These are phyloP conservation scores for Rhizopus delemar DNA, from an alignment of 371 early-diverging fungal genomes.

Conservation along the genomic window DNA sequence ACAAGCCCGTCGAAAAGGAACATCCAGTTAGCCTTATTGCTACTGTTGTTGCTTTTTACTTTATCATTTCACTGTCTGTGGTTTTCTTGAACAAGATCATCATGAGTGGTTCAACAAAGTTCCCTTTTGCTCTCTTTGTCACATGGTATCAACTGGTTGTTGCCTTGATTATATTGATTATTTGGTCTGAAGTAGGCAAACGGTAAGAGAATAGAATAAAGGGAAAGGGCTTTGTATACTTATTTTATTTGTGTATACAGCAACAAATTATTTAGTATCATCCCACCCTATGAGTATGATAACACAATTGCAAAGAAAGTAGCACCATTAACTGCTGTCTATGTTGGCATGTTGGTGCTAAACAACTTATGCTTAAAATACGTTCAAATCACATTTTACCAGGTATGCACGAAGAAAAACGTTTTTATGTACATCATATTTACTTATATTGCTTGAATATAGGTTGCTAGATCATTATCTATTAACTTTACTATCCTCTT, in stretches of 20 bases:
- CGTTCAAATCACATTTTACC: conserved; percentile 76
- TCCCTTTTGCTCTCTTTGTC: conserved; percentile 70
- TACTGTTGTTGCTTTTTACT: conserved; percentile 67
- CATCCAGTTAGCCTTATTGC: conserved; percentile 57
- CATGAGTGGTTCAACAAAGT: conserved; percentile 60
- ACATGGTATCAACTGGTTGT: conserved; percentile 73
- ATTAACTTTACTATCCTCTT: conserved; percentile 75
- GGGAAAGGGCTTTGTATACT: not conserved
- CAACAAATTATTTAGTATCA: conserved; percentile 57
- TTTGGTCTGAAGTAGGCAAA: conserved; percentile 64
- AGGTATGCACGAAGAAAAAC: conserved; percentile 35
- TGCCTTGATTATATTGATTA: conserved; percentile 59
- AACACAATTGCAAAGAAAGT: conserved; percentile 56
- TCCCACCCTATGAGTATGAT: conserved; percentile 73
- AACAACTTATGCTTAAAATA: conserved; percentile 72
- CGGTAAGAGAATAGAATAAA: conserved; percentile 36
- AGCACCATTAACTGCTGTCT: conserved; percentile 67
- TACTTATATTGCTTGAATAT: not conserved
- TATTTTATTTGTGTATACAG: conserved; percentile 26
- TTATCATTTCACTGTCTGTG: conserved; percentile 70
- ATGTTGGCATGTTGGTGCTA: conserved; percentile 72
- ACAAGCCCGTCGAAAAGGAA: conserved; percentile 37
- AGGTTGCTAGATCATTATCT: conserved; percentile 71
- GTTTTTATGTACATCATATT: not conserved
- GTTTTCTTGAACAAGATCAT: conserved; percentile 78